Percentiles rank a stretch among this genome's conserved stretches.
Conservation (phyloP, 2,329 filamentous ascomycete genomes). For the Chrysoporthe austroafricana region DNA sequence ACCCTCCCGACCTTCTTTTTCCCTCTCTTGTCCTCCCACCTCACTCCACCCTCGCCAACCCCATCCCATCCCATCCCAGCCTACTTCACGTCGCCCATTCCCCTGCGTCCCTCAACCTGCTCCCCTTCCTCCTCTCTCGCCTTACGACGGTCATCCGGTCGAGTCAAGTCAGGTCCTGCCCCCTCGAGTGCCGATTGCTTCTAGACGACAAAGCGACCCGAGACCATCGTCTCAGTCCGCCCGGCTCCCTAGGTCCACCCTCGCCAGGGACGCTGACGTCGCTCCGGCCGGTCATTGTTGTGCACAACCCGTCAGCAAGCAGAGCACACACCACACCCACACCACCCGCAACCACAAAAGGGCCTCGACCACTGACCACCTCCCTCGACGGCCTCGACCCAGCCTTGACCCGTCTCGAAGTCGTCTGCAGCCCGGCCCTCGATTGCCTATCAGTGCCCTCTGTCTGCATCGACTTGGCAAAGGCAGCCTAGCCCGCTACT, state of each 20-base stretch:
- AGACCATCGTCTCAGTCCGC: slow-evolving; percentile 11
- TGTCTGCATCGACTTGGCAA: slow-evolving; percentile 11
- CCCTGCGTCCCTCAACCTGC: slow-evolving; percentile 9
- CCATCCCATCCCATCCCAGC: slow-evolving; percentile 13
- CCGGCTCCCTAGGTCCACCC: neutral
- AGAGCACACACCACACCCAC: neutral
- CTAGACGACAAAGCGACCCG: slow-evolving; percentile 16
- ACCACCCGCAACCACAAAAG: slow-evolving; percentile 8
- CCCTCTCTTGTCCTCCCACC: slow-evolving; percentile 29
- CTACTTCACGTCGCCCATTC: slow-evolving; percentile 27
- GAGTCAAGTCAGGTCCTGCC: slow-evolving; percentile 15
- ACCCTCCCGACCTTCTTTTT: slow-evolving; percentile 30
- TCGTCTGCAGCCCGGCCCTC: slow-evolving; percentile 20
- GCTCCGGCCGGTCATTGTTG: slow-evolving; percentile 17
- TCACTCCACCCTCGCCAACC: slow-evolving; percentile 23
- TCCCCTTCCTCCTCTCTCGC: slow-evolving; percentile 9
- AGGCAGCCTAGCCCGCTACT: neutral
- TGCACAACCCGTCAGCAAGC: slow-evolving; percentile 20
- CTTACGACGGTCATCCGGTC: slow-evolving; percentile 22
- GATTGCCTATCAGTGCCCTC: slow-evolving; percentile 17
- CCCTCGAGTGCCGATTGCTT: slow-evolving; percentile 21
- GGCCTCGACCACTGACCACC: slow-evolving; percentile 17
- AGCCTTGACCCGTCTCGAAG: slow-evolving; percentile 24
- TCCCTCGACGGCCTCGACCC: slow-evolving; percentile 24
- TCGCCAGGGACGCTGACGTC: slow-evolving; percentile 25